A percentile compares a stretch with the other conserved stretches of the same genome.
Evolutionary conservation across 148 eudicot species (phyloP).

Genomic region (Camellia granthamiana): DNA sequence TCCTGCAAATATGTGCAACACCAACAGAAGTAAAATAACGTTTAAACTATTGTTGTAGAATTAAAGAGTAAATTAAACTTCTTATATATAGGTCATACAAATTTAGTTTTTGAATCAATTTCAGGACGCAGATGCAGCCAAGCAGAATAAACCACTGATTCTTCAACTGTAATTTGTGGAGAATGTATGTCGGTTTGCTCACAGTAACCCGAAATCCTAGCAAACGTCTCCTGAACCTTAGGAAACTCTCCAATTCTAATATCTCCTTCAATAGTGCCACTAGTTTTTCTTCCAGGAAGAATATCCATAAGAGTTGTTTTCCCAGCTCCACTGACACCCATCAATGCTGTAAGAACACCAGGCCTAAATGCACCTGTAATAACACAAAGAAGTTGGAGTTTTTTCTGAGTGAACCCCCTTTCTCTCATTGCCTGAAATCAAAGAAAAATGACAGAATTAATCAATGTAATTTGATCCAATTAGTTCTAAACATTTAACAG

Average conservation of each 20-base stretch:
- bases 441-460: background rate
- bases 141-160: slow-evolving; percentile 79
- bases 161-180: slow-evolving; percentile 81
- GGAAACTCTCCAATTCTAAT: slow-evolving; percentile 70
- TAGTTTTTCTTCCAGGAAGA: slow-evolving; percentile 82
- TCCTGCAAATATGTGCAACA: slow-evolving; percentile 29
- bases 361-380: slow-evolving; percentile 78
- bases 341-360: slow-evolving; percentile 82
- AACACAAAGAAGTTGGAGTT: slow-evolving; percentile 58
- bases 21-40: background rate
- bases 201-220: slow-evolving; percentile 86
- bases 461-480: background rate
- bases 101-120: slow-evolving; percentile 58
- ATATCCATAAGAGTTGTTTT: slow-evolving; percentile 94
- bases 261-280: slow-evolving; percentile 72
- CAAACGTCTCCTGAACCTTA: slow-evolving; percentile 74
- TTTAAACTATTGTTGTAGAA: background rate
- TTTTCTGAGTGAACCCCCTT: slow-evolving; percentile 52
- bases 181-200: slow-evolving; percentile 96
- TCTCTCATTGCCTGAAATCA: slow-evolving; percentile 62
- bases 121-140: slow-evolving; percentile 82
- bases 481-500: background rate
- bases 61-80: background rate
- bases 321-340: slow-evolving; percentile 96
- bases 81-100: slow-evolving; percentile 32